phyloP scores from a whole-genome alignment of 1,284 basidiomycete species.

The Pascua guehoae region DNA sequence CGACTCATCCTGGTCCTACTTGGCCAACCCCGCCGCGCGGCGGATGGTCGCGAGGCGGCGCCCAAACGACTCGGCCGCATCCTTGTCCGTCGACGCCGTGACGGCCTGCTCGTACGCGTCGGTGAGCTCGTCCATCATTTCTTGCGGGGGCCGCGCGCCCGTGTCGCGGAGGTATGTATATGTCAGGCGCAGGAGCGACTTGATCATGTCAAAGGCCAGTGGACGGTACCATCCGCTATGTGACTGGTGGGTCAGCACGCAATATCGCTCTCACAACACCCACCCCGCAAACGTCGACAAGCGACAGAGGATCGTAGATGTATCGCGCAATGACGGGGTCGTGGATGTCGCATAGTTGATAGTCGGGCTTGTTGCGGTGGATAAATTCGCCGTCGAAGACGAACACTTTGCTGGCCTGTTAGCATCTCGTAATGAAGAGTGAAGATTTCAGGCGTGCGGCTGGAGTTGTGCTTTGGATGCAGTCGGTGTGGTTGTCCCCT shows the following conservation, averaged over 20 bases:
- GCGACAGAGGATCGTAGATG: slow-evolving; percentile 67
- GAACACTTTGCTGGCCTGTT: slow-evolving; percentile 55
- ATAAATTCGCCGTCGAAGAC: slow-evolving; percentile 81
- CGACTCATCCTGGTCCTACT: too few species aligned
- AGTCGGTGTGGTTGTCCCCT: too few species aligned
- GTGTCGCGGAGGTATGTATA: slow-evolving; percentile 73
- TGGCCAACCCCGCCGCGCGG: too few species aligned
- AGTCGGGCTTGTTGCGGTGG: slow-evolving; percentile 78
- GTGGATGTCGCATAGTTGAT: slow-evolving; percentile 85
- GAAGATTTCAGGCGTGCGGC: too few species aligned
- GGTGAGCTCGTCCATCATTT: slow-evolving; percentile 7
- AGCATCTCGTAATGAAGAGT: too few species aligned
- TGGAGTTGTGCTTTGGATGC: too few species aligned
- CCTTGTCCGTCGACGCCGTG: slow-evolving; percentile 5
- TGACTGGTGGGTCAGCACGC: slow-evolving; percentile 8
- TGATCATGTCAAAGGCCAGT: slow-evolving; percentile 72
- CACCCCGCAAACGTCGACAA: slow-evolving; percentile 64
- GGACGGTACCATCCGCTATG: slow-evolving; percentile 70
- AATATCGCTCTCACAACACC: slow-evolving; percentile 32
- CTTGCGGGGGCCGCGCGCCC: slow-evolving; percentile 1
- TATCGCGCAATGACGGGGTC: slow-evolving; percentile 76
- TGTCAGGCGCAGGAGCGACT: slow-evolving; percentile 76
- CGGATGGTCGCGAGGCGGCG: slow-evolving; percentile 1
- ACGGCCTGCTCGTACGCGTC: slow-evolving; percentile 14
- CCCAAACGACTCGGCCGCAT: slow-evolving; percentile 11